Base-by-base conservation (phyloP, 2,329 filamentous ascomycete genomes). In the Salinomyces thailandicus region DNA sequence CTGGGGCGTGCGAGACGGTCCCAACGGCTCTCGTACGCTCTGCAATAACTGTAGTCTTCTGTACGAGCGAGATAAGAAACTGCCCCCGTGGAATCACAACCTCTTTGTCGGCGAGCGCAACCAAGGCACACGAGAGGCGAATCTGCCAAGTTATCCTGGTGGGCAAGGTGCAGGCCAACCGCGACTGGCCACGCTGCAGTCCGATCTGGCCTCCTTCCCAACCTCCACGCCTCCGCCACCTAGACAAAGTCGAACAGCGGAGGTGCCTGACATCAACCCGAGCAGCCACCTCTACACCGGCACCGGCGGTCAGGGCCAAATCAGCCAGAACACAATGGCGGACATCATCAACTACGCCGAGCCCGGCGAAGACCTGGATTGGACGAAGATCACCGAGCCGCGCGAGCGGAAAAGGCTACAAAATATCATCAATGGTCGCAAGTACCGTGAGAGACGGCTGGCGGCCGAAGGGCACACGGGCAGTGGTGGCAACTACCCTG, bases 1-100 rank as follows among this genome's bases (percentile, higher is more conserved):
- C 6, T 98, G 91, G 91, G 87, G 85, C 33, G 89, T 96, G 3
- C 72, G 91, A 51, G 87, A 96, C 62, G 91, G 91, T 16, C 91
- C 91, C 11, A 69, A 75, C 37, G 89, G 87, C 37, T 74, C 83
- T 45, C 81, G 84, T 83, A 81, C 84, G 18, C 75, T 96, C 3
- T 96, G 89, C 66, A 83, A 87, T 62, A 95, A 93, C 58, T 96
- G 89, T 58, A 89, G 86, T 38, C 79, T 87, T 49, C 64, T 89
- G 14, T 95, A 83, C 58, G 89, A 95, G 62, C 79, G 85, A 37
- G 84, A 93, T 60, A 81, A 84, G 61, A 79, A 79, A 46, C 70
- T 94, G 0, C 87, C 89, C 6, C 75, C 77, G 18, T 86, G 80
- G 79, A 77, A 77, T 3, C 77, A 77, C 54, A 74, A 79, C 42